These are phyloP conservation scores for Cystobasidium slooffiae DNA, from an alignment of 1,284 basidiomycete species.

Conservation along the genomic window DNA sequence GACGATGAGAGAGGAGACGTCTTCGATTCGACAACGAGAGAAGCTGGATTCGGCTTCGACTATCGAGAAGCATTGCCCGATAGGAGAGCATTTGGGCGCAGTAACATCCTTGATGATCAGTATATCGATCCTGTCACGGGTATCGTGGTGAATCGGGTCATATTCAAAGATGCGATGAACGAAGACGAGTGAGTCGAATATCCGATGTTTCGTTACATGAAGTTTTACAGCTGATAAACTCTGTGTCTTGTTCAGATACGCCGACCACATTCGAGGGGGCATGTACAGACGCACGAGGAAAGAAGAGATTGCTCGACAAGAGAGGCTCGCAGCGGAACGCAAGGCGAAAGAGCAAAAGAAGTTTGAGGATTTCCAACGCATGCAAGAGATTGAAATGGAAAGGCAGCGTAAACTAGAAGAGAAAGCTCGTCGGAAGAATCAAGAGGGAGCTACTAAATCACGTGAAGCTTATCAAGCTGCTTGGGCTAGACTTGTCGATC, in stretches of 20 bases:
- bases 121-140: conserved; percentile 39
- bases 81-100: conserved; percentile 19
- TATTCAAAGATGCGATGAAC: conserved; percentile 44
- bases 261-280: conserved; percentile 42
- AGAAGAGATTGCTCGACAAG: conserved; percentile 44
- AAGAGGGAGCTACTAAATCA: conserved; percentile 23
- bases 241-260: conserved; percentile 30
- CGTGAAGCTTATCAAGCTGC: conserved; percentile 41
- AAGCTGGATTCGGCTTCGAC: conserved; percentile 35
- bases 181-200: conserved; percentile 42
- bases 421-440: conserved; percentile 27
- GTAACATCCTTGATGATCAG: conserved; percentile 23
- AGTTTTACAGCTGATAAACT: neutral
- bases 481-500: conserved; percentile 43
- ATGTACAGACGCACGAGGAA: conserved; percentile 43
- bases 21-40: conserved; percentile 4
- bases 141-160: conserved; percentile 36
- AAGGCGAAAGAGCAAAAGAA: conserved; percentile 32
- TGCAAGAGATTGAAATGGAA: conserved; percentile 40
- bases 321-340: conserved; percentile 22
- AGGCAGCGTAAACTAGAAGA: conserved; percentile 39
- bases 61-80: conserved; percentile 29
- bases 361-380: conserved; percentile 24
- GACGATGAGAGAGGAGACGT: conserved; percentile 37
- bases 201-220: neutral